A percentile compares a stretch with the other conserved stretches of the same genome.
phyloP scores from a whole-genome alignment of 306 rosid species.

The Castanospermum australe region DNA sequence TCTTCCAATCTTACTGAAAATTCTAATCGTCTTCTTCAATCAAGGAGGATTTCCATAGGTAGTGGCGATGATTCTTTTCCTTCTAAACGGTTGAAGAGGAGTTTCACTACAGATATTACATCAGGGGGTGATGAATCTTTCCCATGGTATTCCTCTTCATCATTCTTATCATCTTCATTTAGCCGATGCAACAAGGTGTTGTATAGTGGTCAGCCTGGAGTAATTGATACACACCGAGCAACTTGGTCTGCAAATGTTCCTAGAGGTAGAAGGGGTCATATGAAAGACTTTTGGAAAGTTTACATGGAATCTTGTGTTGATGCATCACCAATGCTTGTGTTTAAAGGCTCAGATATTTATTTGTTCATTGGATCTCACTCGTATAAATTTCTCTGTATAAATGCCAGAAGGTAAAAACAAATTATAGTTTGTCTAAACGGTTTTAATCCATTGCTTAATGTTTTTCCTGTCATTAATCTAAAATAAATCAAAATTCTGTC shows the following conservation, averaged over 20 bases:
- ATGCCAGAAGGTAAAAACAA: slow-evolving; percentile 71
- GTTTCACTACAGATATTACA: slow-evolving; percentile 24
- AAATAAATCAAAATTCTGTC: not conserved
- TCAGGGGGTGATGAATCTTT: slow-evolving; percentile 34
- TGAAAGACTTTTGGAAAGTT: slow-evolving; percentile 76
- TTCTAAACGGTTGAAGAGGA: slow-evolving; percentile 56
- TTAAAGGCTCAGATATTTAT: slow-evolving; percentile 49
- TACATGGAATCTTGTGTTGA: slow-evolving; percentile 87
- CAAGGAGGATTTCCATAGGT: slow-evolving; percentile 30
- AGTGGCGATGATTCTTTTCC: slow-evolving; percentile 28
- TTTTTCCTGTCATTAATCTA: not conserved
- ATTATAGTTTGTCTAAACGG: slow-evolving; percentile 9
- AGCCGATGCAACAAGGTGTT: slow-evolving; percentile 80
- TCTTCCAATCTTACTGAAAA: slow-evolving; percentile 33
- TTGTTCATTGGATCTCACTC: slow-evolving; percentile 94
- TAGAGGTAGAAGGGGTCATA: slow-evolving; percentile 41
- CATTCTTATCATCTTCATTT: slow-evolving; percentile 53
- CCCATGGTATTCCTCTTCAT: slow-evolving; percentile 50
- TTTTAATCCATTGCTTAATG: not conserved
- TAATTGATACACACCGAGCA: slow-evolving; percentile 32
- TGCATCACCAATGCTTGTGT: slow-evolving; percentile 84
- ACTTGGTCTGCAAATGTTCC: slow-evolving; percentile 39
- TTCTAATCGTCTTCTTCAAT: slow-evolving; percentile 30
- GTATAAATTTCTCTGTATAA: slow-evolving; percentile 70
- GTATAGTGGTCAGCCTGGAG: slow-evolving; percentile 33